These are phyloP conservation scores for Cicer chorassanicum DNA, from an alignment of 306 rosid species.

Conservation along the genomic window DNA sequence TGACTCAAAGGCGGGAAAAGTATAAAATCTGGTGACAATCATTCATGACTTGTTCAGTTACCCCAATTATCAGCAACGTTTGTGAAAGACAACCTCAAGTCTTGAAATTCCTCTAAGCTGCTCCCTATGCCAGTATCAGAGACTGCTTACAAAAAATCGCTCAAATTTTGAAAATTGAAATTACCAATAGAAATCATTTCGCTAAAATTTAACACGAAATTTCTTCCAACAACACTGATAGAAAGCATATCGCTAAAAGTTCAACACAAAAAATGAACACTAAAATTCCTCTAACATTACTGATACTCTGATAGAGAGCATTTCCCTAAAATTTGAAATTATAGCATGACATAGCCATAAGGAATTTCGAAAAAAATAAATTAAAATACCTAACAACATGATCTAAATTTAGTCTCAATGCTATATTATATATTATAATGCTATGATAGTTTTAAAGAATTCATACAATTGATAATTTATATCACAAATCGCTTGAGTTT, in stretches of 20 bases:
- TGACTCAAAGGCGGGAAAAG: neutral
- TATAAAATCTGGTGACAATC: neutral
- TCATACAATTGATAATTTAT: neutral
- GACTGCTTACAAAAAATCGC: conserved; percentile 50
- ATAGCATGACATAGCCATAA: neutral
- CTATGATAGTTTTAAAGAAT: neutral
- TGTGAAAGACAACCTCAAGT: conserved; percentile 52
- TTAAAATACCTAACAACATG: neutral
- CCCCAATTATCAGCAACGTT: conserved; percentile 66
- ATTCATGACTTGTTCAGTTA: conserved; percentile 40
- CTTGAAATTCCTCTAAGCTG: conserved; percentile 68
- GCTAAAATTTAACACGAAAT: neutral
- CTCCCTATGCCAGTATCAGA: conserved; percentile 89
- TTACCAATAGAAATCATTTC: neutral
- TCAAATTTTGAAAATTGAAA: neutral
- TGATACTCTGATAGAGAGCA: neutral
- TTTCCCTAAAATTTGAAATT: conserved; percentile 3
- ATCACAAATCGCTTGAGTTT: no score
- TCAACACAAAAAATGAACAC: neutral
- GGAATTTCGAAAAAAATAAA: neutral
- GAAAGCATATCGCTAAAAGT: neutral
- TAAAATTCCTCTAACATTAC: neutral
- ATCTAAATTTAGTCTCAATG: neutral
- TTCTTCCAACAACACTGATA: neutral
- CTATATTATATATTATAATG: neutral